Evolutionary conservation across 495 filamentous ascomycete species (phyloP), one percentile per base, ranked within the genome.

Genomic region (Xylaria acuta): DNA sequence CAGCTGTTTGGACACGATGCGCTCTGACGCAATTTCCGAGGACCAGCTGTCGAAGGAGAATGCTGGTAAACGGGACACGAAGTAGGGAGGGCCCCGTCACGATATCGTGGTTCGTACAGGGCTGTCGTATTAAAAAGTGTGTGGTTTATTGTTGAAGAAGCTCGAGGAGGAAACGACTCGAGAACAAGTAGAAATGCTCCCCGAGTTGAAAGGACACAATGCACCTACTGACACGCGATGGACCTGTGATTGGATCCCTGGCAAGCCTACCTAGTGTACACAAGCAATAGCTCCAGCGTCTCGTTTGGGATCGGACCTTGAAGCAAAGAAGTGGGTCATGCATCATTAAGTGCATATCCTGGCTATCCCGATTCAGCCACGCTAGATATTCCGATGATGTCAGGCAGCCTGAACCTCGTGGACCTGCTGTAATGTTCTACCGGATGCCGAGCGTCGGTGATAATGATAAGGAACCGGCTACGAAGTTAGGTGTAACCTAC

Each of bases 161-260:
- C 41, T 34, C 20, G 25, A 30, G 27, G 32, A 25, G 56, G 41
- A n/a, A 69, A 40, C 22, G 27, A 30, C 18, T 30, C 25, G 12
- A 45, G 54, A 5, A 14, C 47, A 63, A 53, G 64, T 60, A 36
- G 63, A 49, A 47, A 34, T 65, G 60, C 27, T 34, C 63, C 59
- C 43, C 5, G 38, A 47, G 45, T 56, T 64, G 75, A 78, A 75
- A 80, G 81, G 80, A 83, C 80, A 82, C 81, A 79, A 81, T 72
- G 64, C 70, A 72, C 70, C 32, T 56, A 60, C 58, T 66, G 69
- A 70, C 70, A 79, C 77, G 77, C 77, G 75, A 74, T 76, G 75
- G 75, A 73, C 68, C 72, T 77, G 72, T 77, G 75, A 79, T 79
- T 79, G 77, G 77, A 79, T 79, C 75, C 75, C 72, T 73, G 63